Evolutionary conservation across 2,329 filamentous ascomycete genomes (phyloP), one percentile per base, ranked within the genome.

Genomic region (Hypoxylon sp.): DNA sequence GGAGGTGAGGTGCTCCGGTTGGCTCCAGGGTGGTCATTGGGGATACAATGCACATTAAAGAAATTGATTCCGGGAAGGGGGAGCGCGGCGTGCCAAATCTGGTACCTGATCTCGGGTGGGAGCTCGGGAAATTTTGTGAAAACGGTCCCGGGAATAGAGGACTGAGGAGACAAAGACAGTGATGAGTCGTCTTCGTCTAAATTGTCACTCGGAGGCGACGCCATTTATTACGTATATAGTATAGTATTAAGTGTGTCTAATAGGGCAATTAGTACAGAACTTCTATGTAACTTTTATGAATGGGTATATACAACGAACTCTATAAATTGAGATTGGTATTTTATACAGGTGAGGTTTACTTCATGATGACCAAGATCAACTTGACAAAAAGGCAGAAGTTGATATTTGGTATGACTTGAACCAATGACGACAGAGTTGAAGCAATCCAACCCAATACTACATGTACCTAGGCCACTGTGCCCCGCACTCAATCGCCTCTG

Each of bases 21-120:
- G 17, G 71, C 69, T 14, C 69, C 70, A 1, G 21, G 34, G 43
- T 79, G 76, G 50, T 77, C 76, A 59, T 76, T 74, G n/a, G 77
- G 77, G 64, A 78, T 74, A 59, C 60, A 68, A 65, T 79, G 77
- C 1, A 78, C 67, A 68, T 79, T 79, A 74, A 79, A 79, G 70
- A 78, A 78, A 68, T 78, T 79, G 58, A 79, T 74, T 25, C 75
- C 75, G 1, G 75, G 72, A 1, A 59, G 56, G 0, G 75, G 73
- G 2, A 77, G 49, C 11, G 75, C 76, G 17, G 67, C 48, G 0
- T 55, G 70, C 71, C 74, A 79, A 51, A 78, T 76, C 30, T 74
- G 64, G 28, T 74, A 69, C 1, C 77, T 74, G 23, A 79, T 65
- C 56, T 78, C 76, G 1, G 76, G 70, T 0, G 77, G 77, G 6